Evolutionary conservation across 768 basidiomycete genomes (phyloP).

Genomic region (Lanmaoa pseudosensibilis): DNA sequence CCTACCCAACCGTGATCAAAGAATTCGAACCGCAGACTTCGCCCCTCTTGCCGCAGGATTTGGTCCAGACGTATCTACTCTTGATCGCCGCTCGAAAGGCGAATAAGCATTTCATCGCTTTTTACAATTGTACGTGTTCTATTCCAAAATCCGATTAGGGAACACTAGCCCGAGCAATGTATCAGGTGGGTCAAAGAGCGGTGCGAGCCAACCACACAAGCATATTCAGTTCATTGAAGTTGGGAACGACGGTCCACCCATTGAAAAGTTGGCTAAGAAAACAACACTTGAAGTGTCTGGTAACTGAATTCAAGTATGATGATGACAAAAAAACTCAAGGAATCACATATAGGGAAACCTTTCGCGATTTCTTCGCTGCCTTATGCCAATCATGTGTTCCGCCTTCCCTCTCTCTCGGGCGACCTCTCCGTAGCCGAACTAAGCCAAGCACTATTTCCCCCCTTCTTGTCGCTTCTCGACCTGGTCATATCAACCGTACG

Average conservation of each 20-base stretch:
- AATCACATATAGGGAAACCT: conserved; percentile 54
- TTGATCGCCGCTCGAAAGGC: conserved; percentile 65
- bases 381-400: conserved; percentile 79
- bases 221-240: conserved; percentile 85
- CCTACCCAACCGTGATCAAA: conserved; percentile 27
- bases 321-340: conserved; percentile 2
- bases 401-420: conserved; percentile 36
- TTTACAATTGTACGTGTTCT: conserved; percentile 77
- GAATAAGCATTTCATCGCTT: conserved; percentile 67
- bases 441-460: conserved; percentile 50
- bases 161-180: not conserved
- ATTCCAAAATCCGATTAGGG: not conserved
- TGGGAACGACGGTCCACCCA: conserved; percentile 65
- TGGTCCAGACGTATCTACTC: conserved; percentile 74
- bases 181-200: conserved; percentile 72
- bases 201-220: conserved; percentile 89
- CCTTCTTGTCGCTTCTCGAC: conserved; percentile 75
- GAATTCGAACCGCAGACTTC: conserved; percentile 78
- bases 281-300: conserved; percentile 50
- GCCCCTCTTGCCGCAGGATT: conserved; percentile 76
- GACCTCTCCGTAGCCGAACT: conserved; percentile 41
- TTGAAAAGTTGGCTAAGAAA: conserved; percentile 66
- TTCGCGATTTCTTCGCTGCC: conserved; percentile 67
- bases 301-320: conserved; percentile 4
- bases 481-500: conserved; percentile 72